Evolutionary conservation across 2,329 filamentous ascomycete species (phyloP).

Genomic region (Claviceps arundinis): DNA sequence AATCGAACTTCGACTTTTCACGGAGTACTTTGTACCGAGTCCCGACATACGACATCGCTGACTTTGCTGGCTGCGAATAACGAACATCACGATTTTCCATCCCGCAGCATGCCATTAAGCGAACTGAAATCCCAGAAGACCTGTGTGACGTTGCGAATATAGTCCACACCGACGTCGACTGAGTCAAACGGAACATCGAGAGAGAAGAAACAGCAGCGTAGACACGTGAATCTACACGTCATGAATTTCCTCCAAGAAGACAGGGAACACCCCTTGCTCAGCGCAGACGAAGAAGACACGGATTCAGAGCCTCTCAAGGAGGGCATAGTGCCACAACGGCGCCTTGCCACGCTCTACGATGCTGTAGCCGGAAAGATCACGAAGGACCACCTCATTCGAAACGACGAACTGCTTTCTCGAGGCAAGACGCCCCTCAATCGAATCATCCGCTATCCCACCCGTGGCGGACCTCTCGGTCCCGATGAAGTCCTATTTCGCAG

Average conservation of each 20-base stretch:
- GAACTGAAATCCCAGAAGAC: background rate
- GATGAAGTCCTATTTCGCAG: conserved; percentile 60
- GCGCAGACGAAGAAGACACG: conserved; percentile 3
- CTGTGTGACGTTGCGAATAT: background rate
- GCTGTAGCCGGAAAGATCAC: conserved; percentile 43
- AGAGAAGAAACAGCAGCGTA: background rate
- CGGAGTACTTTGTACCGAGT: background rate
- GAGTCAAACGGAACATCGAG: background rate
- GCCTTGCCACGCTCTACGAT: conserved; percentile 51
- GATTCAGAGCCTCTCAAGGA: conserved; percentile 4
- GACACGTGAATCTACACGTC: background rate
- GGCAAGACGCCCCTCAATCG: background rate
- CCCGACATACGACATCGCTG: background rate
- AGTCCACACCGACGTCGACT: background rate
- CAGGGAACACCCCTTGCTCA: conserved; percentile 1
- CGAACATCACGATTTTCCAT: background rate
- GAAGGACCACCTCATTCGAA: conserved; percentile 10
- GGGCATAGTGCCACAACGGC: conserved; percentile 11
- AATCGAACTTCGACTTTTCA: background rate
- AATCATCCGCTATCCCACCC: conserved; percentile 15
- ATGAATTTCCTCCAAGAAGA: background rate
- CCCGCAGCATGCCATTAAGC: background rate
- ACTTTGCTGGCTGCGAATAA: background rate
- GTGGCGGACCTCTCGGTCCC: conserved; percentile 35
- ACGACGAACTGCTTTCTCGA: conserved; percentile 4